A percentile compares a stretch with the other conserved stretches of the same genome.
Conservation (phyloP, 2,329 filamentous ascomycete genomes). For the Colletotrichum kahawae region DNA sequence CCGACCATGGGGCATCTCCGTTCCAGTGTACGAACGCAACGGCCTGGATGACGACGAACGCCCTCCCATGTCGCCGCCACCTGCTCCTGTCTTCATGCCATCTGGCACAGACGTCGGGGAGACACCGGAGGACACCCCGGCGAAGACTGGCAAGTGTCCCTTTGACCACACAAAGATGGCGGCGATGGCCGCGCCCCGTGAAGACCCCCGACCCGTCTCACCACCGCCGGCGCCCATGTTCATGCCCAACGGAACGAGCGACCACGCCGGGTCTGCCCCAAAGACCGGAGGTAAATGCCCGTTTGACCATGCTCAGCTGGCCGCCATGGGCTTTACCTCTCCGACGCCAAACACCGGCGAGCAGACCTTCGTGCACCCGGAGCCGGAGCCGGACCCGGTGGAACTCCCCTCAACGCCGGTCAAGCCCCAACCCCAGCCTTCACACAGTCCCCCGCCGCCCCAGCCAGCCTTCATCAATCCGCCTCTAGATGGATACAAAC, state of each 20-base stretch:
- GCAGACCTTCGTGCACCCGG: constrained; percentile 7
- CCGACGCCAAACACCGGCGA: constrained; percentile 15
- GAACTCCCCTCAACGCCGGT: constrained; percentile 25
- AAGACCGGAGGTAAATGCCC: constrained; percentile 57
- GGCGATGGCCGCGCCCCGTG: constrained; percentile 30
- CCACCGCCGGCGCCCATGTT: constrained; percentile 63
- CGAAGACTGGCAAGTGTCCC: constrained; percentile 57
- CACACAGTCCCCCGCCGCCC: constrained; percentile 25
- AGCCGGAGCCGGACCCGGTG: background rate
- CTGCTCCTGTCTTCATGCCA: constrained; percentile 60
- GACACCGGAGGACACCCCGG: constrained; percentile 26
- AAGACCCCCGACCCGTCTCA: constrained; percentile 44
- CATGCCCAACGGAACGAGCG: constrained; percentile 44
- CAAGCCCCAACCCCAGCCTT: constrained; percentile 27
- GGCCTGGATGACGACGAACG: constrained; percentile 41
- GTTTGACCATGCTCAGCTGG: constrained; percentile 57
- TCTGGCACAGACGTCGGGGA: constrained; percentile 31
- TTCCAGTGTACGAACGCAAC: constrained; percentile 64
- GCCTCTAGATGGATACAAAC: constrained; percentile 34
- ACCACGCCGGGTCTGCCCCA: constrained; percentile 22
- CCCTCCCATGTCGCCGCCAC: constrained; percentile 60
- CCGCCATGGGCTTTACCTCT: constrained; percentile 33
- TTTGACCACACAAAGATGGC: constrained; percentile 58
- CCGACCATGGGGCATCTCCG: constrained; percentile 88
- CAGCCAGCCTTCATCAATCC: constrained; percentile 61